Conservation (phyloP, 768 basidiomycete genomes). For the Floccularia luteovirens region DNA sequence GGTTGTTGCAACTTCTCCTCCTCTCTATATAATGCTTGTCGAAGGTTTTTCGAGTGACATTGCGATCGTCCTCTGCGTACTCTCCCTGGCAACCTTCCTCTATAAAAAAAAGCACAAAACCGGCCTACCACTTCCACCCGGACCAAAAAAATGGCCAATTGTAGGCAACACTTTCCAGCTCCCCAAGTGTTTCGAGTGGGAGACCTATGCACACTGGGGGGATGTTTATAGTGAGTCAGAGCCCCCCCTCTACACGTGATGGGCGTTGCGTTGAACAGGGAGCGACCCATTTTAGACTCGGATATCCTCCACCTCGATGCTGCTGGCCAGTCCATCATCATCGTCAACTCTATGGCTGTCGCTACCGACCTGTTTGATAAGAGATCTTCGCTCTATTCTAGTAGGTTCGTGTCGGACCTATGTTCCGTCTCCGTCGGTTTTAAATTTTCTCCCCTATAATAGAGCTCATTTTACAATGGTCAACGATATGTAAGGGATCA, state of each 20-base stretch:
- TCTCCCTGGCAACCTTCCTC: neutral
- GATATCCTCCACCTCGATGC: slow-evolving; percentile 5
- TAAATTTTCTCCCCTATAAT: neutral
- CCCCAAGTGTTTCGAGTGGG: slow-evolving; percentile 13
- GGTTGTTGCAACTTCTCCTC: neutral
- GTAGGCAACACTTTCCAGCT: slow-evolving; percentile 14
- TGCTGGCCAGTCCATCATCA: slow-evolving; percentile 4
- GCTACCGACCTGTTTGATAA: slow-evolving; percentile 4
- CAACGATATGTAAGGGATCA: slow-evolving; percentile 1
- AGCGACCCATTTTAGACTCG: slow-evolving; percentile 1
- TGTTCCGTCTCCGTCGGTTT: neutral
- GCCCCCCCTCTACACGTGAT: too few species aligned
- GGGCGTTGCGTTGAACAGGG: too few species aligned
- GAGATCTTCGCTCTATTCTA: slow-evolving; percentile 4
- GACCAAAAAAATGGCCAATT: slow-evolving; percentile 14
- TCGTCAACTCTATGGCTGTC: slow-evolving; percentile 3
- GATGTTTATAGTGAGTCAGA: slow-evolving; percentile 11
- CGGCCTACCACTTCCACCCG: slow-evolving; percentile 13
- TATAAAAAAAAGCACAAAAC: neutral
- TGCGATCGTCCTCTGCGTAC: neutral
- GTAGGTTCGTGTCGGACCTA: slow-evolving; percentile 2
- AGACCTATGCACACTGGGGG: slow-evolving; percentile 14
- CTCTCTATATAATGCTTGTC: neutral
- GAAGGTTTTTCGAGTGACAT: neutral
- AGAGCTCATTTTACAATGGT: slow-evolving; percentile 2